Percentiles rank a stretch among this genome's conserved stretches.
These are phyloP conservation scores for Talaromyces sp. DNA, from an alignment of 2,329 filamentous ascomycete genomes.

Conservation along the genomic window DNA sequence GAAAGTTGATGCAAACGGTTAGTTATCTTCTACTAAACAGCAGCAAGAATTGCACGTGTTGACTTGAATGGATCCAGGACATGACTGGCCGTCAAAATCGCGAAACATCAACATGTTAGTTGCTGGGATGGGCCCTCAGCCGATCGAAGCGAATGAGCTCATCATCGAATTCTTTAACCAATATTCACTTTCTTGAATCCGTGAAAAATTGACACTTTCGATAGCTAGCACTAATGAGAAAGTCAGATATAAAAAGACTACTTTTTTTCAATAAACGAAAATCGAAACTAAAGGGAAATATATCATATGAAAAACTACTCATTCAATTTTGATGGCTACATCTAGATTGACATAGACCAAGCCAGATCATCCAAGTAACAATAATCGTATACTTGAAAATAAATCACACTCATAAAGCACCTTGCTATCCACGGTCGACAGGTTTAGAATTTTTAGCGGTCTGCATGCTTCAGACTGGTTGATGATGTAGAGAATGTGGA, in stretches of 20 bases:
- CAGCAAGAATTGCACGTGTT: background rate
- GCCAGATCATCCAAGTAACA: background rate
- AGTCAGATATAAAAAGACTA: background rate
- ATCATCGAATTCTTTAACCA: slow-evolving; percentile 47
- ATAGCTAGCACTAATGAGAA: background rate
- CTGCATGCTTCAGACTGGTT: background rate
- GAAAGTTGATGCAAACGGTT: slow-evolving; percentile 44
- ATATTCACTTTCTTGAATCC: slow-evolving; percentile 20
- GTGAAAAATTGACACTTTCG: background rate
- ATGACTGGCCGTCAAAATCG: slow-evolving; percentile 48
- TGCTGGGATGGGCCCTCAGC: slow-evolving; percentile 39
- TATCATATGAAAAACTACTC: no score
- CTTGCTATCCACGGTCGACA: background rate
- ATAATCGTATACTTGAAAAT: background rate
- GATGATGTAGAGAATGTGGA: background rate
- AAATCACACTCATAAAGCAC: background rate
- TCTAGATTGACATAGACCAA: background rate
- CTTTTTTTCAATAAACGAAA: no score
- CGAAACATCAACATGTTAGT: slow-evolving; percentile 45
- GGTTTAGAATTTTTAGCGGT: background rate
- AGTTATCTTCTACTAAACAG: slow-evolving; percentile 11
- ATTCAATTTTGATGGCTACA: background rate
- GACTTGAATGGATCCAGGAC: slow-evolving; percentile 26
- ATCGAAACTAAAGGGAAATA: no score
- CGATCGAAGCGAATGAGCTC: slow-evolving; percentile 45